phyloP scores from a whole-genome alignment of 306 rosid species.

The Adenanthera pavonina region DNA sequence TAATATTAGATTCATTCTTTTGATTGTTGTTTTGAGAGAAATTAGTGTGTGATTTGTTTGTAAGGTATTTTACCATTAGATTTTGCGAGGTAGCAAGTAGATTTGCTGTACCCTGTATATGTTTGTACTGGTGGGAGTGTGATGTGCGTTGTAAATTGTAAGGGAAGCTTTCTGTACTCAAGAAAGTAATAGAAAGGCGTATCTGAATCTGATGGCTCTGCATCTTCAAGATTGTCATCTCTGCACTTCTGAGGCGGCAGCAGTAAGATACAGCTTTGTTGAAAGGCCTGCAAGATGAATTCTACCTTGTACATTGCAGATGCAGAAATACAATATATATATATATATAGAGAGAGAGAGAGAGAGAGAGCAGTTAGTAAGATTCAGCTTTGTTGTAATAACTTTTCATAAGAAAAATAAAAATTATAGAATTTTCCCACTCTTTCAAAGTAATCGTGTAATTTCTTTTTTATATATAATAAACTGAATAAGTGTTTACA shows the following conservation, averaged over 20 bases:
- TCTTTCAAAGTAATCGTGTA: too few relatives aligned
- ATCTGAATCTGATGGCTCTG: constrained; percentile 17
- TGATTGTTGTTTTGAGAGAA: constrained; percentile 21
- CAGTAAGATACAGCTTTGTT: background rate
- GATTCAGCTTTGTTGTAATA: too few relatives aligned
- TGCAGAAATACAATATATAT: background rate
- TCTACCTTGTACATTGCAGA: background rate
- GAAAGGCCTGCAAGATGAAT: background rate
- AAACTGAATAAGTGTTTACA: too few relatives aligned
- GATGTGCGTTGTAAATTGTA: constrained; percentile 26
- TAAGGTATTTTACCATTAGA: constrained; percentile 9
- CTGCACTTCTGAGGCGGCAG: constrained; percentile 9
- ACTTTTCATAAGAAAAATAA: too few relatives aligned
- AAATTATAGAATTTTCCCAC: too few relatives aligned
- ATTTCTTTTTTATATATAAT: too few relatives aligned
- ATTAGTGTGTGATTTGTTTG: constrained; percentile 37
- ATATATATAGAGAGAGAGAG: too few relatives aligned
- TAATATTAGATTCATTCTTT: constrained; percentile 34
- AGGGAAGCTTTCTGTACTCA: constrained; percentile 26
- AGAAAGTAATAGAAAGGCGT: constrained; percentile 17
- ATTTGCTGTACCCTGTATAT: constrained; percentile 10
- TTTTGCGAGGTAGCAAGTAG: constrained; percentile 14
- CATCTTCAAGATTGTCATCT: constrained; percentile 14
- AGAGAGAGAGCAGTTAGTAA: too few relatives aligned
- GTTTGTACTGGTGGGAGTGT: constrained; percentile 13